These are phyloP conservation scores for Fusarium multiceps DNA, from an alignment of 2,329 filamentous ascomycete species.

Conservation along the genomic window DNA sequence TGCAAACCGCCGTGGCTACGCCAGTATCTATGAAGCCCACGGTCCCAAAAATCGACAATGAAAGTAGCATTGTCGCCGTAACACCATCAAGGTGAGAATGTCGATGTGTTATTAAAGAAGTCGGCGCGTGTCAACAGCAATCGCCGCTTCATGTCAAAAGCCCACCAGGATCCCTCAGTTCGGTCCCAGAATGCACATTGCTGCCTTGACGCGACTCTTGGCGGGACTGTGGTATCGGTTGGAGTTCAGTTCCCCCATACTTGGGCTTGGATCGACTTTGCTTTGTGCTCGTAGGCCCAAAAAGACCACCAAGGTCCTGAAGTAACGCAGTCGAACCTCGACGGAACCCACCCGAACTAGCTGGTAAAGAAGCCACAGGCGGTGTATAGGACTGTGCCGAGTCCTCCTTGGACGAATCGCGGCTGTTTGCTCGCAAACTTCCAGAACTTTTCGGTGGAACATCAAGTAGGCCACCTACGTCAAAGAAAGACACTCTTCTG, in stretches of 20 bases:
- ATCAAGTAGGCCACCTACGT: conserved; percentile 81
- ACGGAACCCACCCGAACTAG: conserved; percentile 58
- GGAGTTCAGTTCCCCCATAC: conserved; percentile 56
- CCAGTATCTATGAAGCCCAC: conserved; percentile 25
- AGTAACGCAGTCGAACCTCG: conserved; percentile 68
- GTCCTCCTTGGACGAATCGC: conserved; percentile 55
- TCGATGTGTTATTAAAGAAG: conserved; percentile 25
- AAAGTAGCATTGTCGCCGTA: conserved; percentile 31
- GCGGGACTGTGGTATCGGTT: conserved; percentile 58
- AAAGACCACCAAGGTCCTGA: conserved; percentile 67
- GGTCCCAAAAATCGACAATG: conserved; percentile 7
- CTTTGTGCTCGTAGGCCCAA: conserved; percentile 56
- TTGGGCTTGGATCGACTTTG: conserved; percentile 48
- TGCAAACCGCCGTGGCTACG: conserved; percentile 30
- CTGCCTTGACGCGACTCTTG: conserved; percentile 50
- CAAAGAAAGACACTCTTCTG: conserved; percentile 79
- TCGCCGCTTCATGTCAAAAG: conserved; percentile 49
- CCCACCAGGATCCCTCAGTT: conserved; percentile 55
- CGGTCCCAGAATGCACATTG: conserved; percentile 48
- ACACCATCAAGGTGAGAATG: conserved; percentile 27
- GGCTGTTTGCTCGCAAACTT: conserved; percentile 55
- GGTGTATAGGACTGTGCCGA: conserved; percentile 51
- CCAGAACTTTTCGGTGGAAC: conserved; percentile 51
- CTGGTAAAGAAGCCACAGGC: conserved; percentile 59
- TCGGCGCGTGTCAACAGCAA: background rate